Evolutionary conservation across 805 yeast species (phyloP), one percentile per base, ranked within the genome.

Genomic region (Lipomyces anomalus): DNA sequence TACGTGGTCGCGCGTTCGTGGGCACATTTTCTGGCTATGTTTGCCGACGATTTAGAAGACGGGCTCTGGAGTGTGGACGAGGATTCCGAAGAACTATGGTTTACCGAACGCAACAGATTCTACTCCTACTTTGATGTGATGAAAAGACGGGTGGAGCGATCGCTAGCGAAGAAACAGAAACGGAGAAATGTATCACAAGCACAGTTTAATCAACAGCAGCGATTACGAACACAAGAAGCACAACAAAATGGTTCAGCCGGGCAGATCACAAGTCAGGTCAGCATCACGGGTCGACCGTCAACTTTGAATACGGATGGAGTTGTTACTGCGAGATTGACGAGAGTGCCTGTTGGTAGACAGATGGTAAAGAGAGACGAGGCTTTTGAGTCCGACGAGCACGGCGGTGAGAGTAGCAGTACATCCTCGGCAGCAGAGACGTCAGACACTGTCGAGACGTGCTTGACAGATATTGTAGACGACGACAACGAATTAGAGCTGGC

Each of bases 1-100:
- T 87, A 76, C 64, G 89, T 84, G 32, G 71, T 92, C 44, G 94
- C 97, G 17, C 77, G 79, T 41, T 83, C 82, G 45, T 90, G 95
- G 82, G 95, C 95, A 16, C 92, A 84, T 58, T 92, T 92, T 63
- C 67, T 90, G 43, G 69, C 88, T 44, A 74, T 75, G 42, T 81
- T 88, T 62, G 95, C 89, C 22, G 86, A 87, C 55, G 97, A 90
- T 62, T 69, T 90, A 46, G 96, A 89, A 62, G 74, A 70, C 42
- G 95, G 95, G 7, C 83, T 82, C 61, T 86, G 84, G 75, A 75
- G 72, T 34, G 71, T 90, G 43, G 80, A 79, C 56, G 82, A 74
- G 50, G 78, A 75, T 34, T 68, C 72, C 38, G 87, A 81, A 58
- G 67, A 63, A 39, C 57, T 69, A 42, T 60, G 64, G 42, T 67